These are phyloP conservation scores for Pelargonium australe DNA, from an alignment of 441 rosid genomes.

Conservation along the genomic window DNA sequence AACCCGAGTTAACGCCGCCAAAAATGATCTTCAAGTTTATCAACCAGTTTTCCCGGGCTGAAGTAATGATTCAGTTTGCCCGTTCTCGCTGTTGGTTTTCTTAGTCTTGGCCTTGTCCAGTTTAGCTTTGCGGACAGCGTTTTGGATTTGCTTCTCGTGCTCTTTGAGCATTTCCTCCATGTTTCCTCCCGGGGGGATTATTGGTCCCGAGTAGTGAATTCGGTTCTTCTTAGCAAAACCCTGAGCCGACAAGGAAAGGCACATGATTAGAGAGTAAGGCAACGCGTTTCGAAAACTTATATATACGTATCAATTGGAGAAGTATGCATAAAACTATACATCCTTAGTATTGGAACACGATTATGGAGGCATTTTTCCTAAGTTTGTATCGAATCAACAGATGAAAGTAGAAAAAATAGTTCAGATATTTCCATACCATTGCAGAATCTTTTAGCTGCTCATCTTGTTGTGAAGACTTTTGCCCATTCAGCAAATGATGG, in stretches of 20 bases:
- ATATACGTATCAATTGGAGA: neutral
- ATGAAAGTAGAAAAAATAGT: neutral
- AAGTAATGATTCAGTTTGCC: neutral
- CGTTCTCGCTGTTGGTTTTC: slow-evolving; percentile 10
- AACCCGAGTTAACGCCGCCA: too few species aligned
- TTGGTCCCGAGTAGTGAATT: slow-evolving; percentile 81
- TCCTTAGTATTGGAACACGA: too few species aligned
- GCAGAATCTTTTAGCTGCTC: slow-evolving; percentile 29
- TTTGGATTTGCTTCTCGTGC: slow-evolving; percentile 89
- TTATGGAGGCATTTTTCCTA: too few species aligned
- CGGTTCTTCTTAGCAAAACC: slow-evolving; percentile 59
- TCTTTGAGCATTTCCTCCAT: slow-evolving; percentile 75
- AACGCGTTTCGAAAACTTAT: too few species aligned
- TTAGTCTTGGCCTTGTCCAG: slow-evolving; percentile 52
- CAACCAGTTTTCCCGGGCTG: too few species aligned
- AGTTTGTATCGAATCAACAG: too few species aligned
- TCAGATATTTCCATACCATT: slow-evolving; percentile 35
- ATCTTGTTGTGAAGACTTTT: slow-evolving; percentile 27
- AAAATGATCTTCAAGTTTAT: too few species aligned
- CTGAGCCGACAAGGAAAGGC: slow-evolving; percentile 33
- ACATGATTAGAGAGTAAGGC: neutral
- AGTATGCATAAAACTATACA: too few species aligned
- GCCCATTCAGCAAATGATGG: neutral
- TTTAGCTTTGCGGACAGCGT: slow-evolving; percentile 74
- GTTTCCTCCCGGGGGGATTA: slow-evolving; percentile 88